These are phyloP conservation scores for Chaetomium sp. DNA, from an alignment of 2,329 filamentous ascomycete genomes.

Conservation along the genomic window DNA sequence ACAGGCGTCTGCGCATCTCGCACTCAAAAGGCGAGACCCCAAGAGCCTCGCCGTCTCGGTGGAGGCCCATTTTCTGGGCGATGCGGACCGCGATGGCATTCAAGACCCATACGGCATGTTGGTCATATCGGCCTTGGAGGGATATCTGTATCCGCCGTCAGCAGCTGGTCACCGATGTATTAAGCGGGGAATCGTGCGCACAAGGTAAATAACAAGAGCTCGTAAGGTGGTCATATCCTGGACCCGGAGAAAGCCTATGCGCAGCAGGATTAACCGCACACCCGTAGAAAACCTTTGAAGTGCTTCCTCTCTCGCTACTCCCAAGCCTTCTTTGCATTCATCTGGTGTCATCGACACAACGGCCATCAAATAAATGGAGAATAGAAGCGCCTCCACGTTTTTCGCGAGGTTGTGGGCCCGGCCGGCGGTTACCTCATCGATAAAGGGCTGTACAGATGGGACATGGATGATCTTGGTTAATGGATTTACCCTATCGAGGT, in stretches of 20 bases:
- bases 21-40: slow-evolving; percentile 56
- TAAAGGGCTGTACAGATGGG: slow-evolving; percentile 58
- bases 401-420: slow-evolving; percentile 45
- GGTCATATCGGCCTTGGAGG: slow-evolving; percentile 51
- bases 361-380: slow-evolving; percentile 59
- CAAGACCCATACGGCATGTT: slow-evolving; percentile 54
- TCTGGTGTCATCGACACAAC: slow-evolving; percentile 47
- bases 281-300: slow-evolving; percentile 47
- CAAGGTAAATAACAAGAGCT: slow-evolving; percentile 52
- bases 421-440: slow-evolving; percentile 56
- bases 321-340: slow-evolving; percentile 50
- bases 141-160: slow-evolving; percentile 39
- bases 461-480: slow-evolving; percentile 66
- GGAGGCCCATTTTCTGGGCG: slow-evolving; percentile 61
- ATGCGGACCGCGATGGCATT: slow-evolving; percentile 57
- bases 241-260: slow-evolving; percentile 51
- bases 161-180: background rate
- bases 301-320: slow-evolving; percentile 43
- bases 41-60: slow-evolving; percentile 52
- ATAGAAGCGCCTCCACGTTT: slow-evolving; percentile 55
- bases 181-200: slow-evolving; percentile 24
- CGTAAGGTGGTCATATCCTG: slow-evolving; percentile 54
- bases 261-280: slow-evolving; percentile 43
- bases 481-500: slow-evolving; percentile 68
- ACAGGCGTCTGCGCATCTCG: slow-evolving; percentile 61